Base-by-base conservation (phyloP, 2,329 filamentous ascomycete species). In the Fusarium buharicum region DNA sequence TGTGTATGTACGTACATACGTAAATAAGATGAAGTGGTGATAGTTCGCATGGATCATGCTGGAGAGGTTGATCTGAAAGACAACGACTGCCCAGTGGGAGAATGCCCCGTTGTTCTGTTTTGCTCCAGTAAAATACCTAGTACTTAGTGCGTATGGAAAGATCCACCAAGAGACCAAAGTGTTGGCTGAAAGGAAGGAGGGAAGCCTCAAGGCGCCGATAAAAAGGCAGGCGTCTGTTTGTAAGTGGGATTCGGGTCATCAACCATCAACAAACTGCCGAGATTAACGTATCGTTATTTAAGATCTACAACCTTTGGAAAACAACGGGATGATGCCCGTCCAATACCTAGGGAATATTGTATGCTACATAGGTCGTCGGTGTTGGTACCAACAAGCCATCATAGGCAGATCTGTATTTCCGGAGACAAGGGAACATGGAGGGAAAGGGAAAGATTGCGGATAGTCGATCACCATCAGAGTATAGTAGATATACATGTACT, bases 341-440 rank as follows among this genome's bases (percentile, higher is more conserved):
- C 31, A 31, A 27, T 46, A 24, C 22, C 22, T 24, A 11, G 48
- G 12, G 2, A 28, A 2, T 14, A 24, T 13, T 34, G 16, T 16
- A 37, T 24, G 18, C 27, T 28, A 22, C 16, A 28, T 40, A 24
- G 22, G 22, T 24, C 22, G 22, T 24, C 8, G 22, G 20, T 34
- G 17, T 37, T 18, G 16, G 45, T n/a, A 12, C 31, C 31, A 45
- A 34, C 37, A 45, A 34, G 28, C 20, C 17, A 36, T 43, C 14
- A 4, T 31, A 24, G 34, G 48, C 50, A 61, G 61, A 57, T 64
- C 55, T 55, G 40, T 55, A 62, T 64, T 62, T 65, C 61, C 46
- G 30, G n/a, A 9, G 36, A 45, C 28, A 22, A 47, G 41, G 20
- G 44, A 49, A 51, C 17, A 39, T 34, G 16, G 31, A 50, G 20